phyloP scores from a whole-genome alignment of 345 rosid genomes.

The Sonneratia caseolaris region DNA sequence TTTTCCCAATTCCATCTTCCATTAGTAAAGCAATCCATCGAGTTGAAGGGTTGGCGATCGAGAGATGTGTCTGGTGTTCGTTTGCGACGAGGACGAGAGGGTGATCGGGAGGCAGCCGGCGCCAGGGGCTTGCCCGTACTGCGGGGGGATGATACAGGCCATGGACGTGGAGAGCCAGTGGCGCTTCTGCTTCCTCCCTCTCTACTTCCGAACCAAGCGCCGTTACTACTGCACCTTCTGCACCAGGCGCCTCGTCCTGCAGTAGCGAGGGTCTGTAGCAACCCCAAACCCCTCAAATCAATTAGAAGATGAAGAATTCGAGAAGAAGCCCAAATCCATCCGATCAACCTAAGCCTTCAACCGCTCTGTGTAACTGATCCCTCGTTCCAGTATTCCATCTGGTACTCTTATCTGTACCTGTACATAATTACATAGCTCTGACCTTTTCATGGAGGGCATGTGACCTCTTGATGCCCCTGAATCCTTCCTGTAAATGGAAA shows the following conservation, averaged over 20 bases:
- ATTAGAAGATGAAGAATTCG: background rate
- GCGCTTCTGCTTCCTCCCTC: conserved; percentile 83
- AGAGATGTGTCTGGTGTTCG: conserved; percentile 80
- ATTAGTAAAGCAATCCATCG: background rate
- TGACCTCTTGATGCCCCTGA: too few relatives aligned
- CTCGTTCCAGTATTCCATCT: too few relatives aligned
- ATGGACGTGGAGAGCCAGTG: conserved; percentile 65
- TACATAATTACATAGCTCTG: too few relatives aligned
- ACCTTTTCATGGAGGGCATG: too few relatives aligned
- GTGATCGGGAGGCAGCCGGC: conserved; percentile 66
- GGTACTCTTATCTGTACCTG: too few relatives aligned
- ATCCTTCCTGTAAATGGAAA: too few relatives aligned
- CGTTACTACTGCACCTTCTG: conserved; percentile 53
- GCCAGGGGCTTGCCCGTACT: conserved; percentile 82
- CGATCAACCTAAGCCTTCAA: background rate
- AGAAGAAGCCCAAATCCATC: background rate
- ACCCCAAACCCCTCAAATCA: background rate
- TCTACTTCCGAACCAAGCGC: conserved; percentile 50
- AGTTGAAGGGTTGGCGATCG: background rate
- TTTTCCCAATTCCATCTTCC: too few relatives aligned
- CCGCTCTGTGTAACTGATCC: too few relatives aligned
- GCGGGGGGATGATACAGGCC: conserved; percentile 76
- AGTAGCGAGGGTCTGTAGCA: conserved; percentile 1
- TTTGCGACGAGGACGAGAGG: conserved; percentile 82
- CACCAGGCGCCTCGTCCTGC: conserved; percentile 40